Conservation (phyloP, 2,329 filamentous ascomycete genomes). For the Leptographium lundbergii region DNA sequence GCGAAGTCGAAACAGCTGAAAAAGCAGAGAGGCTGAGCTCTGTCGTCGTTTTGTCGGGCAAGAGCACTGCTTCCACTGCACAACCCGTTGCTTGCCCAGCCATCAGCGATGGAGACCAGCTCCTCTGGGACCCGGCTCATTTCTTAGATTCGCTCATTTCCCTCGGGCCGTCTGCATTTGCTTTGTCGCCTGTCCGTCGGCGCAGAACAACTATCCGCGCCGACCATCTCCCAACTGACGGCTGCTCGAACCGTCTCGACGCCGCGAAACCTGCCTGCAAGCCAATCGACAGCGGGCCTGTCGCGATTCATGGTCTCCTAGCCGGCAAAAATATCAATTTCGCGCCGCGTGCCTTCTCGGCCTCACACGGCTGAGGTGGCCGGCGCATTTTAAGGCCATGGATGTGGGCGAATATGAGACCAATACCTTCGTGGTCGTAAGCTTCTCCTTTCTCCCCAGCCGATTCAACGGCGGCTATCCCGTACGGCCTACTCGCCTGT, state of each 20-base stretch:
- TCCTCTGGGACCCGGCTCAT: conserved; percentile 4
- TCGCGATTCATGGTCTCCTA: conserved; percentile 3
- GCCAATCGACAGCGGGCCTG: not conserved
- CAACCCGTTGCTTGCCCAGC: not conserved
- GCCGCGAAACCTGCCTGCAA: not conserved
- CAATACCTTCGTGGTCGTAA: conserved; percentile 45
- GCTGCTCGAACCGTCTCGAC: not conserved
- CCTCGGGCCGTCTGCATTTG: not conserved
- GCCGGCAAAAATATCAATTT: not conserved
- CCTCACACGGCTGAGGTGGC: conserved; percentile 7
- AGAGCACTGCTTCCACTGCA: not conserved
- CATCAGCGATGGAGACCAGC: conserved; percentile 22
- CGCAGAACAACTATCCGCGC: not conserved
- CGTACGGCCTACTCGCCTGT: not conserved
- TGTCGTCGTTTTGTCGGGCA: not conserved
- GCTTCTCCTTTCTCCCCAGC: conserved; percentile 14
- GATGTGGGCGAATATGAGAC: conserved; percentile 52
- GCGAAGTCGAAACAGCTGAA: not conserved
- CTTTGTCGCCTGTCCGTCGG: not conserved
- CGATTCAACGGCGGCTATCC: conserved; percentile 3
- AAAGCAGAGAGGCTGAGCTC: not conserved
- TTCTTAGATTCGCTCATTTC: not conserved
- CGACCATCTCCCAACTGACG: not conserved
- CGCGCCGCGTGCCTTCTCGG: conserved; percentile 3
- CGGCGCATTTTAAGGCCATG: conserved; percentile 26